Base-by-base conservation (phyloP, 2,329 filamentous ascomycete species). In the Botrytis elliptica region DNA sequence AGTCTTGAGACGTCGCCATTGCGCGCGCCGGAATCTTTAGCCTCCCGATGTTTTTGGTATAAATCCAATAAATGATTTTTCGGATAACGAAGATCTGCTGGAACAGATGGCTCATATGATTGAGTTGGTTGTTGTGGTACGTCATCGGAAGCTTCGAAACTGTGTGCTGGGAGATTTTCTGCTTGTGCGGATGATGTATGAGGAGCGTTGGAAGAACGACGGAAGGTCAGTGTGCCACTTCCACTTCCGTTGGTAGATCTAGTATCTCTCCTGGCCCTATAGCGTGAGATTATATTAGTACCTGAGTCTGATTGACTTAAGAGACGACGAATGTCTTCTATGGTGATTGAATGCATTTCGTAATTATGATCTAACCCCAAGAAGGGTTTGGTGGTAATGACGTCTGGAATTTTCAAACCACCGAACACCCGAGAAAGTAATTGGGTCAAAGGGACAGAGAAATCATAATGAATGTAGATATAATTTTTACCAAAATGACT, bases 1-100 rank as follows among this genome's bases (percentile, higher is more conserved):
- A 97, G 86, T 75, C 86, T 86, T 64, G 91, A 87, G 57, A 94
- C 84, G 76, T 91, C 88, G 74, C 89, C 87, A 70, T 86, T 86
- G 75, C 83, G 64, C 86, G 85, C 60, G 85, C 85, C 77, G 20
- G 77, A 75, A 36, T 88, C 85, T 66, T 72, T 72, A 46, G 60
- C 59, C 22, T 72, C 70, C 75, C 85, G 84, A 79, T 90, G 87
- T 73, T 83, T 82, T 78, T 88, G 89, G 83, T 89, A 95, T 77
- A 97, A 88, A 73, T 90, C 88, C 74, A 97, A 85, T 75, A 98
- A 85, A 77, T 97, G 89, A 49, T 83, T 82, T 64, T 81, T 80
- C 66, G 82, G 79, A 78, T 80, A 81, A 46, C 81, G 78, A 52
- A 67, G 75, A 74, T 82, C 80, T 76, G 79, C 77, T 67, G 70